A percentile compares a stretch with the other conserved stretches of the same genome.
These are phyloP conservation scores for Nepenthes alata DNA, from an alignment of 179 eudicot genomes.

Conservation along the genomic window DNA sequence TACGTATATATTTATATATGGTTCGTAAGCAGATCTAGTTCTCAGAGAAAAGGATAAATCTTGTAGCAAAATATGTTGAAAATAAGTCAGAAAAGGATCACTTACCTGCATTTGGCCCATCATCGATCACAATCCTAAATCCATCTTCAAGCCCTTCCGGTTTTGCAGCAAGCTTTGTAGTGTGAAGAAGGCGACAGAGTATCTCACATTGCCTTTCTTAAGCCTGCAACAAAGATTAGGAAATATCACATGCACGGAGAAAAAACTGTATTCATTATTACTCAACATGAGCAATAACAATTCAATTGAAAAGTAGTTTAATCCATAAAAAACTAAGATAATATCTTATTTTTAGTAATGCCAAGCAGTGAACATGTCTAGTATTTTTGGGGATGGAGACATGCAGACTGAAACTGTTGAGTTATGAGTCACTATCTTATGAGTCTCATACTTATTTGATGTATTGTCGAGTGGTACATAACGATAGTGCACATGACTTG, in stretches of 20 bases:
- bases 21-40: neutral
- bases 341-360: too few relatives aligned
- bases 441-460: too few relatives aligned
- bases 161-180: constrained; percentile 80
- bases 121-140: constrained; percentile 76
- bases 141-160: constrained; percentile 92
- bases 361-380: too few relatives aligned
- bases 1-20: neutral
- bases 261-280: neutral
- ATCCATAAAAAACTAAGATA: too few relatives aligned
- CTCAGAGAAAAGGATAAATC: neutral
- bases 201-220: constrained; percentile 80
- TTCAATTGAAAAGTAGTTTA: too few relatives aligned
- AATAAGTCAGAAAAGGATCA: neutral
- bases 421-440: too few relatives aligned
- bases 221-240: constrained; percentile 30
- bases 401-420: too few relatives aligned
- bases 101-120: constrained; percentile 78
- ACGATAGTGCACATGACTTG: too few relatives aligned
- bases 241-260: neutral
- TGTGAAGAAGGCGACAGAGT: constrained; percentile 76
- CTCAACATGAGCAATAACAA: too few relatives aligned
- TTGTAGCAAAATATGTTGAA: too few relatives aligned
- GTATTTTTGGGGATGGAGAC: too few relatives aligned
- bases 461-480: too few relatives aligned